A percentile compares a stretch with the other conserved stretches of the same genome.
These are phyloP conservation scores for Torulaspora indica DNA, from an alignment of 805 yeast species.

Conservation along the genomic window DNA sequence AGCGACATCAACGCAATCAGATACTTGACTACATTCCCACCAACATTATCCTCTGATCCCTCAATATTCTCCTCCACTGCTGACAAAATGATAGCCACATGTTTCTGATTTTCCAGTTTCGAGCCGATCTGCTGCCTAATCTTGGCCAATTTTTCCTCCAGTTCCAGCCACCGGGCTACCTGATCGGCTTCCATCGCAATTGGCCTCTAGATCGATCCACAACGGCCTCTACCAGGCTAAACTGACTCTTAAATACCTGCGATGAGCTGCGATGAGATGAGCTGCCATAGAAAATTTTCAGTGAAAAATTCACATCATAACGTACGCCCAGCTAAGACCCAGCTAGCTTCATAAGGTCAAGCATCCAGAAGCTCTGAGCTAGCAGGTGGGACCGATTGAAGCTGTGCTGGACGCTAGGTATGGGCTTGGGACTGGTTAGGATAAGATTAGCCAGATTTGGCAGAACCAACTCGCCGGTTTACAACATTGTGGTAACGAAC, in stretches of 20 bases:
- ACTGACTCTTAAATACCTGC: background rate
- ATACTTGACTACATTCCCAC: slow-evolving; percentile 70
- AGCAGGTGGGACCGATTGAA: background rate
- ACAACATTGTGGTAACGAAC: slow-evolving; percentile 86
- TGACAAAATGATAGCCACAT: slow-evolving; percentile 71
- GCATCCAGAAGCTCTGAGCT: background rate
- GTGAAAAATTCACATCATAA: background rate
- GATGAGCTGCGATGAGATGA: slow-evolving; percentile 9
- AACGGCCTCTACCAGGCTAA: background rate
- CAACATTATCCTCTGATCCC: slow-evolving; percentile 48
- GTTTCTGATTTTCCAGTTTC: slow-evolving; percentile 83
- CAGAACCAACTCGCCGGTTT: slow-evolving; percentile 77
- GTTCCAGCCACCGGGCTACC: slow-evolving; percentile 40
- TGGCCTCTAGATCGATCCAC: background rate
- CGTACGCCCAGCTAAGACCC: slow-evolving; percentile 2
- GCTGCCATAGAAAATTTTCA: slow-evolving; percentile 21
- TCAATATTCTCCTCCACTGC: slow-evolving; percentile 87
- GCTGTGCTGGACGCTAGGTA: slow-evolving; percentile 1
- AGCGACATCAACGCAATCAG: slow-evolving; percentile 78
- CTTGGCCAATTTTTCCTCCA: slow-evolving; percentile 59
- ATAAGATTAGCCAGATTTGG: slow-evolving; percentile 93
- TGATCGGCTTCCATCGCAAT: slow-evolving; percentile 31
- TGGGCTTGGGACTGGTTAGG: slow-evolving; percentile 61
- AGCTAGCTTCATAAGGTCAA: background rate
- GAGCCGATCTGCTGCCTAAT: slow-evolving; percentile 70